Percentiles rank a stretch among this genome's conserved stretches.
Conservation (phyloP, 2,329 filamentous ascomycete genomes). For the Verticillium isaacii region DNA sequence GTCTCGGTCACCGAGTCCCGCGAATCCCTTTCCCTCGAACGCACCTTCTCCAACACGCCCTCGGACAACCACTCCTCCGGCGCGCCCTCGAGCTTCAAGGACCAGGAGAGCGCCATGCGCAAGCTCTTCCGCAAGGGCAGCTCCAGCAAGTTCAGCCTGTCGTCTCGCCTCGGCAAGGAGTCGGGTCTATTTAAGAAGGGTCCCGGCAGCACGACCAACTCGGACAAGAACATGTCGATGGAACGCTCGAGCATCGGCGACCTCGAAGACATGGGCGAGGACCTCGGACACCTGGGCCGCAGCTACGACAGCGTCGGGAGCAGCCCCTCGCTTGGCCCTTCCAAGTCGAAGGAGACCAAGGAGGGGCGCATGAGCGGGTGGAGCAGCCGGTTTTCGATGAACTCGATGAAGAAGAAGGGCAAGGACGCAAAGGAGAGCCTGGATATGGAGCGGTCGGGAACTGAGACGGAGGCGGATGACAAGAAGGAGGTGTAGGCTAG, state of each 20-base stretch:
- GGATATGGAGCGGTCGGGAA: slow-evolving; percentile 37
- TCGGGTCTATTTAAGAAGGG: slow-evolving; percentile 55
- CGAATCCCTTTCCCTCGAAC: slow-evolving; percentile 53
- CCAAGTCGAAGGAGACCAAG: slow-evolving; percentile 39
- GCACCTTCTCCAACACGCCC: slow-evolving; percentile 49
- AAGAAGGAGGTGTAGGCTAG: slow-evolving; percentile 9
- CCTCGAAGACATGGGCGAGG: slow-evolving; percentile 46
- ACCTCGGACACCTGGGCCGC: slow-evolving; percentile 35
- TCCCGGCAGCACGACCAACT: slow-evolving; percentile 50
- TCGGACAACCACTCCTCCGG: slow-evolving; percentile 44
- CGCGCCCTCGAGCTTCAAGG: slow-evolving; percentile 33
- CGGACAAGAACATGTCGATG: slow-evolving; percentile 48
- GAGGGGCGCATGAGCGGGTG: slow-evolving; percentile 46
- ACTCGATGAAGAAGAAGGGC: slow-evolving; percentile 57
- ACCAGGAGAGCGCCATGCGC: slow-evolving; percentile 53
- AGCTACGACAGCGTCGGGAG: slow-evolving; percentile 53
- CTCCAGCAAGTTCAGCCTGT: slow-evolving; percentile 60
- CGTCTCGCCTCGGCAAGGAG: slow-evolving; percentile 51
- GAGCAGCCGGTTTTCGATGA: slow-evolving; percentile 49
- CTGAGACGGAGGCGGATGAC: slow-evolving; percentile 7
- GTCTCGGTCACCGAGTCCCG: slow-evolving; percentile 51
- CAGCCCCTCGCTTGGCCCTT: slow-evolving; percentile 51
- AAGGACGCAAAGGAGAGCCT: slow-evolving; percentile 51
- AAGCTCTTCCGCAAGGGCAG: slow-evolving; percentile 62
- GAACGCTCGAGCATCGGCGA: slow-evolving; percentile 57